These are phyloP conservation scores for Mallotus repandus DNA, from an alignment of 441 rosid species.

Conservation along the genomic window DNA sequence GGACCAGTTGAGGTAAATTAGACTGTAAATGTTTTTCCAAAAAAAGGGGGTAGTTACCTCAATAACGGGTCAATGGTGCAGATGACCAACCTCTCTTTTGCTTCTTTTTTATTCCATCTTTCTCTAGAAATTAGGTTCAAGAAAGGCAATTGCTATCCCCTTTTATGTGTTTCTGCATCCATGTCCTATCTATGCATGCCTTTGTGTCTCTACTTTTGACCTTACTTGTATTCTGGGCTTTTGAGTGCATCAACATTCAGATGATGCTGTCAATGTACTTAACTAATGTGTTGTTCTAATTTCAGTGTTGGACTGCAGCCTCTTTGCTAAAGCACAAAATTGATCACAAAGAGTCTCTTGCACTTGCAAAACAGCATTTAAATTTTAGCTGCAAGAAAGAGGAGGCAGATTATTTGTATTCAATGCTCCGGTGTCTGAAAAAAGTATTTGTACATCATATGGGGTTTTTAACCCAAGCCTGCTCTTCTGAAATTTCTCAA, in stretches of 20 bases:
- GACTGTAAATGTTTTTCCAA: neutral
- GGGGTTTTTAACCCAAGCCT: slow-evolving; percentile 30
- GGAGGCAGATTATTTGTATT: slow-evolving; percentile 60
- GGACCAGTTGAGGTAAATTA: neutral
- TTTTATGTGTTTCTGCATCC: neutral
- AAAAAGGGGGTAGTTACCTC: neutral
- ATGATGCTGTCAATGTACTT: slow-evolving; percentile 3
- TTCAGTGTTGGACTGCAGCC: slow-evolving; percentile 84
- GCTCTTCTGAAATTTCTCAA: slow-evolving; percentile 37
- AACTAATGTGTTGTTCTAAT: slow-evolving; percentile 23
- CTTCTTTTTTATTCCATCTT: neutral
- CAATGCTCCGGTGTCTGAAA: slow-evolving; percentile 58
- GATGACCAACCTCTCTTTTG: neutral
- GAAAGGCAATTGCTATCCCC: neutral
- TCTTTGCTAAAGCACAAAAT: slow-evolving; percentile 65
- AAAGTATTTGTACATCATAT: slow-evolving; percentile 44
- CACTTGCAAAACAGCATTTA: slow-evolving; percentile 57
- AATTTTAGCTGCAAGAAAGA: slow-evolving; percentile 62
- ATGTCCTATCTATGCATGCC: neutral
- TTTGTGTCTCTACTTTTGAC: neutral
- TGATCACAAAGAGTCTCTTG: slow-evolving; percentile 64
- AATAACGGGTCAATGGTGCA: neutral
- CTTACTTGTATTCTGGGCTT: neutral
- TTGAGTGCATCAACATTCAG: neutral
- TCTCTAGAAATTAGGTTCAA: neutral